These are phyloP conservation scores for Fusarium solani-melongenae DNA, from an alignment of 2,329 filamentous ascomycete genomes.

Conservation along the genomic window DNA sequence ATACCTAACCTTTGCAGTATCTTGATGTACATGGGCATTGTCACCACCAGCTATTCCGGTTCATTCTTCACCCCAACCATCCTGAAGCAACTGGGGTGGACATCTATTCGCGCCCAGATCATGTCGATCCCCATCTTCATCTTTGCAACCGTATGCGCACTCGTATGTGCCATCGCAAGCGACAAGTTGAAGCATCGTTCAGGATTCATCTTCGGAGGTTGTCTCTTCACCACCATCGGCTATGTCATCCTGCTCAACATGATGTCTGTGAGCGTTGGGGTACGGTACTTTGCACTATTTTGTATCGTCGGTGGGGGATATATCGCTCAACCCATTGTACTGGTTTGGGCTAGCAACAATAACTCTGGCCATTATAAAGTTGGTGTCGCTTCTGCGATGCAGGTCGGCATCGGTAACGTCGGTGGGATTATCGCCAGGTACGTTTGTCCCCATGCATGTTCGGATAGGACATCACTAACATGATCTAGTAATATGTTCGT, in stretches of 20 bases:
- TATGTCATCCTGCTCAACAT: slow-evolving; percentile 15
- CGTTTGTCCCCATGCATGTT: background rate
- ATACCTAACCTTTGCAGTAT: background rate
- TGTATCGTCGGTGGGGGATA: slow-evolving; percentile 9
- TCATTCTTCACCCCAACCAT: slow-evolving; percentile 7
- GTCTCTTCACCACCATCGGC: slow-evolving; percentile 2
- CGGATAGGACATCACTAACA: background rate
- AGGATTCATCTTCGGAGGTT: slow-evolving; percentile 11
- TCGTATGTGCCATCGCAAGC: background rate
- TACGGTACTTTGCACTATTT: slow-evolving; percentile 23
- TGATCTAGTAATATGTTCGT: slow-evolving; percentile 13
- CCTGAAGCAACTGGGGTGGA: background rate
- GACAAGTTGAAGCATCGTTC: slow-evolving; percentile 11
- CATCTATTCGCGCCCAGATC: background rate
- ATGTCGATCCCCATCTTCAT: slow-evolving; percentile 7
- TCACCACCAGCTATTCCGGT: background rate
- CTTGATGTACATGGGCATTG: slow-evolving; percentile 3
- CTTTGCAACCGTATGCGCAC: background rate
- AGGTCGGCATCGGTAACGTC: background rate
- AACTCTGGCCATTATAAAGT: slow-evolving; percentile 1
- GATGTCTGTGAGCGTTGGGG: slow-evolving; percentile 4
- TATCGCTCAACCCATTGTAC: background rate
- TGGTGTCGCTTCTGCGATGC: background rate
- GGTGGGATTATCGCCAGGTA: slow-evolving; percentile 17
- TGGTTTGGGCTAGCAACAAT: slow-evolving; percentile 1